These are phyloP conservation scores for Coccomyxa sp. DNA, from an alignment of 139 green algal genomes.

Conservation along the genomic window DNA sequence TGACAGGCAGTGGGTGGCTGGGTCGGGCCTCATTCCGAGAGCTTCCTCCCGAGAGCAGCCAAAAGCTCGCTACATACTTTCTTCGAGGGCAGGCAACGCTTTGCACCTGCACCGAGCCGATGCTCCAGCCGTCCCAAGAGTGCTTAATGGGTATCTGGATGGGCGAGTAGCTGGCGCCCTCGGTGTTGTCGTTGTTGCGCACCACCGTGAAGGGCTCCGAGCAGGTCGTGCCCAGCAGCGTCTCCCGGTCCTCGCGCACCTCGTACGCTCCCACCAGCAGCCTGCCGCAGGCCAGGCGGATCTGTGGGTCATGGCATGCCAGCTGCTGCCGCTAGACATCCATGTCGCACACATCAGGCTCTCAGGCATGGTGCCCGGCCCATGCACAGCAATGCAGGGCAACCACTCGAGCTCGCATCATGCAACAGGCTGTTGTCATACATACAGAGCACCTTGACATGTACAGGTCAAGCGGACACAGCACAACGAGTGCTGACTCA, in stretches of 20 bases:
- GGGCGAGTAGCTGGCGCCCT: conserved; percentile 44
- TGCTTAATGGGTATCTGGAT: conserved; percentile 7
- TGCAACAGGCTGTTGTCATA: background rate
- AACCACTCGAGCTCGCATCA: background rate
- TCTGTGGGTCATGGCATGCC: background rate
- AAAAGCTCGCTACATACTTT: no score
- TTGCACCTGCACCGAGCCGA: no score
- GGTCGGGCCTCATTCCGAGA: no score
- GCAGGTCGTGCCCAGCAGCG: conserved; percentile 34
- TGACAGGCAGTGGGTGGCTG: no score
- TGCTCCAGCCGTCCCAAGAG: conserved; percentile 8
- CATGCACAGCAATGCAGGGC: background rate
- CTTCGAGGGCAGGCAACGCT: no score
- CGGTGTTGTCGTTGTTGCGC: conserved; percentile 68
- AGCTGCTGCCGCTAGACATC: no score
- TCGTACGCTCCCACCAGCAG: conserved; percentile 26
- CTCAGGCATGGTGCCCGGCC: background rate
- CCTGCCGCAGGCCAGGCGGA: conserved; percentile 1
- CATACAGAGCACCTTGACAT: background rate
- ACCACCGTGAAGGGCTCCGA: conserved; percentile 49
- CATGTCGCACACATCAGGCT: background rate
- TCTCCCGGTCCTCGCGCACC: background rate
- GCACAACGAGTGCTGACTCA: background rate
- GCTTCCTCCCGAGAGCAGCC: no score
- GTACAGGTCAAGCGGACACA: background rate